phyloP scores from a whole-genome alignment of 2,329 filamentous ascomycete species.

The Fusarium sacchari region DNA sequence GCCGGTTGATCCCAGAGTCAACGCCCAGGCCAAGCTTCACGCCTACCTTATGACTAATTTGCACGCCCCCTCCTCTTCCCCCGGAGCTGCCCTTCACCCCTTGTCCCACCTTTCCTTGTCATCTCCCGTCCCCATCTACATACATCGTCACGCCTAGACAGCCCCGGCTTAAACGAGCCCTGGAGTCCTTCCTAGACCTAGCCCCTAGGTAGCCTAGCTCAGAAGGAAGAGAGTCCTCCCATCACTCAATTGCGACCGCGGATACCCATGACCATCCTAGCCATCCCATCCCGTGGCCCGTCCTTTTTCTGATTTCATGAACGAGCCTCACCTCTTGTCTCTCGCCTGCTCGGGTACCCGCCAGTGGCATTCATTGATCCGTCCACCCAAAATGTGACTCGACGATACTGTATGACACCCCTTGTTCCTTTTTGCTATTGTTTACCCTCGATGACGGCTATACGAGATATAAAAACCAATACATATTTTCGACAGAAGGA shows the following conservation, averaged over 20 bases:
- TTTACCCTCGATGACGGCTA: background rate
- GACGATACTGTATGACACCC: constrained; percentile 1
- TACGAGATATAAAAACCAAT: background rate
- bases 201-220: no score
- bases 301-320: constrained; percentile 19
- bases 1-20: constrained; percentile 14
- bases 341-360: constrained; percentile 9
- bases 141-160: constrained; percentile 31
- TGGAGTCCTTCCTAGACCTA: background rate
- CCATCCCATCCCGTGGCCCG: constrained; percentile 7
- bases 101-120: constrained; percentile 37
- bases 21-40: background rate
- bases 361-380: constrained; percentile 25
- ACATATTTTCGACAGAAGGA: background rate
- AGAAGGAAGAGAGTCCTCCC: background rate
- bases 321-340: constrained; percentile 29
- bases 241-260: constrained; percentile 11
- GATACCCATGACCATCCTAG: constrained; percentile 22
- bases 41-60: background rate
- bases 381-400: constrained; percentile 17
- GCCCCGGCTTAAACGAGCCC: constrained; percentile 15
- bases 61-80: constrained; percentile 23
- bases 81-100: constrained; percentile 18
- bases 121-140: constrained; percentile 37
- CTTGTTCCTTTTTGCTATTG: constrained; percentile 1